Evolutionary conservation across 768 basidiomycete species (phyloP).

Genomic region (Cubamyces lactineus): DNA sequence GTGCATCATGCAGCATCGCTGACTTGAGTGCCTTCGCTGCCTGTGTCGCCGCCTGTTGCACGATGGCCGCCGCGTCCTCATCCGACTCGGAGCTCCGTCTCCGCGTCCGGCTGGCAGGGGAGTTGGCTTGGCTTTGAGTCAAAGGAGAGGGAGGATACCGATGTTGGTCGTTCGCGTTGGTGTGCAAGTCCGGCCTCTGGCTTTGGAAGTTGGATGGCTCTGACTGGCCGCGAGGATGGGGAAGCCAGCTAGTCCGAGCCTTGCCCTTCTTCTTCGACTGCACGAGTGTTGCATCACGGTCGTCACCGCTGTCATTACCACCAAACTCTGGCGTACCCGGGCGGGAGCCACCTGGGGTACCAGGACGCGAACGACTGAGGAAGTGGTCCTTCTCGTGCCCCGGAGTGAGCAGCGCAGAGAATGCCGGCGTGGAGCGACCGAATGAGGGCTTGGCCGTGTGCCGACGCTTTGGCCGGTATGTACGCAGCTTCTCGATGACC

Average conservation of each 20-base stretch:
- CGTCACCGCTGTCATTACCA: slow-evolving; percentile 32
- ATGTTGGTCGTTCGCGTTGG: slow-evolving; percentile 37
- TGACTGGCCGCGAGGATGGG: slow-evolving; percentile 17
- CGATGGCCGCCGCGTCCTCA: slow-evolving; percentile 46
- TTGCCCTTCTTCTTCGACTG: slow-evolving; percentile 34
- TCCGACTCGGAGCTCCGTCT: slow-evolving; percentile 27
- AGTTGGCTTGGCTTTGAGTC: slow-evolving; percentile 10
- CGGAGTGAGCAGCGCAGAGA: slow-evolving; percentile 39
- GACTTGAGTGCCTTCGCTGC: slow-evolving; percentile 69
- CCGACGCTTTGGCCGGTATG: slow-evolving; percentile 59
- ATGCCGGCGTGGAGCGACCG: slow-evolving; percentile 44
- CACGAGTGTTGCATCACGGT: slow-evolving; percentile 37
- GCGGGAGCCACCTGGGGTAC: slow-evolving; percentile 32
- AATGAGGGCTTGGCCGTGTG: slow-evolving; percentile 32
- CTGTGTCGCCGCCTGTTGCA: slow-evolving; percentile 37
- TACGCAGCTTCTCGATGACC: slow-evolving; percentile 68
- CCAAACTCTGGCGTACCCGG: slow-evolving; percentile 21
- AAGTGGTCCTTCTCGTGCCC: slow-evolving; percentile 51
- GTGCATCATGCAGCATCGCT: slow-evolving; percentile 76
- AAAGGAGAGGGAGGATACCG: slow-evolving; percentile 45
- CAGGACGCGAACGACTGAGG: slow-evolving; percentile 34
- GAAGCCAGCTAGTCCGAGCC: slow-evolving; percentile 22
- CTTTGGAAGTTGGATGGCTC: slow-evolving; percentile 15
- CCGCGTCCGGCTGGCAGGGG: neutral
- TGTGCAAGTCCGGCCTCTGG: slow-evolving; percentile 1